Evolutionary conservation across 768 basidiomycete species (phyloP).

Genomic region (Amanita pseudoporphyria): DNA sequence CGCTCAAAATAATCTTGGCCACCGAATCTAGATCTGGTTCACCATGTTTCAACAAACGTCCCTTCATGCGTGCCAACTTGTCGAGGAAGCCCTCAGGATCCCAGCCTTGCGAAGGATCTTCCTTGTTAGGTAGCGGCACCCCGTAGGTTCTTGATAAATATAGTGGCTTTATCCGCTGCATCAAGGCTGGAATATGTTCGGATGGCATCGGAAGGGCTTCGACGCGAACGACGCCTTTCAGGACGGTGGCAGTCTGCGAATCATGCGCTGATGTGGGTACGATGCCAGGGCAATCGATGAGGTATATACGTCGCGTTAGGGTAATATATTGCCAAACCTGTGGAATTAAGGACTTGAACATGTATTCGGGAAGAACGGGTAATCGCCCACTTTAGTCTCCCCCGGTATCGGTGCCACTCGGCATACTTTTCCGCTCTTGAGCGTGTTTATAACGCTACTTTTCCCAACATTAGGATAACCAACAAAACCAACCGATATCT

Average conservation of each 20-base stretch:
- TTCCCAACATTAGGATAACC: conserved; percentile 99
- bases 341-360: background rate
- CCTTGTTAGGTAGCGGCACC: conserved; percentile 50
- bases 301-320: conserved; percentile 89
- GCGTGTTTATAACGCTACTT: conserved; percentile 94
- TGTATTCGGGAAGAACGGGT: background rate
- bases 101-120: conserved; percentile 47
- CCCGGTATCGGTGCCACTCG: conserved; percentile 94
- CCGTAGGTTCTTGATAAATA: conserved; percentile 85
- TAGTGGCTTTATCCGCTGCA: conserved; percentile 86
- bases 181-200: conserved; percentile 82
- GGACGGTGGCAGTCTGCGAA: conserved; percentile 80
- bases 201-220: conserved; percentile 90
- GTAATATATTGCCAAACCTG: conserved; percentile 99
- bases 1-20: conserved; percentile 89
- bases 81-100: conserved; percentile 74
- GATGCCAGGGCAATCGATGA: conserved; percentile 98
- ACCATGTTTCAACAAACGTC: conserved; percentile 86
- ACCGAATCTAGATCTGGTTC: conserved; percentile 90
- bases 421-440: conserved; percentile 98
- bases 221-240: conserved; percentile 95
- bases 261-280: conserved; percentile 92
- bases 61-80: conserved; percentile 82
- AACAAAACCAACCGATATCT: conserved; percentile 96
- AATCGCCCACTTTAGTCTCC: conserved; percentile 74